phyloP scores from a whole-genome alignment of 192 early-diverging fungal species.

The Umbelopsis sp. region DNA sequence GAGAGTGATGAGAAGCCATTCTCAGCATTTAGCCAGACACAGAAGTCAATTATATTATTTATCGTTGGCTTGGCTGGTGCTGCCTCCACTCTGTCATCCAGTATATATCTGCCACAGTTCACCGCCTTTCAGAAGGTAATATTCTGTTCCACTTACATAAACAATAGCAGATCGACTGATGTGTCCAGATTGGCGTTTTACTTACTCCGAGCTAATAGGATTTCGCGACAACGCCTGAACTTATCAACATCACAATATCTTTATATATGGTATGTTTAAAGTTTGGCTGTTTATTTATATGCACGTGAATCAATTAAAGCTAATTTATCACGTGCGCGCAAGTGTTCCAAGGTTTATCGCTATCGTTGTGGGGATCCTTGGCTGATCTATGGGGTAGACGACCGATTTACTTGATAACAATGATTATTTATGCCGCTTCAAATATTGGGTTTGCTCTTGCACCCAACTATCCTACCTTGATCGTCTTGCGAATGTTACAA shows the following conservation, averaged over 20 bases:
- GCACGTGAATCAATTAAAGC: background rate
- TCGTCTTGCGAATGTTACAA: slow-evolving; percentile 40
- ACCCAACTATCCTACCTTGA: slow-evolving; percentile 24
- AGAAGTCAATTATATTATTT: slow-evolving; percentile 38
- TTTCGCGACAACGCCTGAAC: background rate
- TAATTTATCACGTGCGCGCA: background rate
- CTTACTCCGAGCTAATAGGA: background rate
- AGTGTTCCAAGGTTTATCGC: slow-evolving; percentile 37
- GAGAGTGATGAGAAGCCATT: slow-evolving; percentile 4
- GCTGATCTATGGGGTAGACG: slow-evolving; percentile 42
- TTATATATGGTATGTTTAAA: slow-evolving; percentile 18
- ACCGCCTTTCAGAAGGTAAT: slow-evolving; percentile 23
- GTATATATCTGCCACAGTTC: slow-evolving; percentile 30
- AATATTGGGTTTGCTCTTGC: slow-evolving; percentile 34
- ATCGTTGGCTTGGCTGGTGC: slow-evolving; percentile 40
- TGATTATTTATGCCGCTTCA: slow-evolving; percentile 35
- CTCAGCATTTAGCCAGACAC: slow-evolving; percentile 16
- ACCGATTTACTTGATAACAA: slow-evolving; percentile 29
- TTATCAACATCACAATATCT: slow-evolving; percentile 24
- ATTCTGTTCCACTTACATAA: background rate
- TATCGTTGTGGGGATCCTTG: slow-evolving; percentile 40
- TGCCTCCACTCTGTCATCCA: slow-evolving; percentile 26
- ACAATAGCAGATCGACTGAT: background rate
- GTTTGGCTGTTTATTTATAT: background rate
- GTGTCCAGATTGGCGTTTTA: too few relatives aligned